Evolutionary conservation across 2,329 filamentous ascomycete genomes (phyloP).

Genomic region (Cladosporium velox): DNA sequence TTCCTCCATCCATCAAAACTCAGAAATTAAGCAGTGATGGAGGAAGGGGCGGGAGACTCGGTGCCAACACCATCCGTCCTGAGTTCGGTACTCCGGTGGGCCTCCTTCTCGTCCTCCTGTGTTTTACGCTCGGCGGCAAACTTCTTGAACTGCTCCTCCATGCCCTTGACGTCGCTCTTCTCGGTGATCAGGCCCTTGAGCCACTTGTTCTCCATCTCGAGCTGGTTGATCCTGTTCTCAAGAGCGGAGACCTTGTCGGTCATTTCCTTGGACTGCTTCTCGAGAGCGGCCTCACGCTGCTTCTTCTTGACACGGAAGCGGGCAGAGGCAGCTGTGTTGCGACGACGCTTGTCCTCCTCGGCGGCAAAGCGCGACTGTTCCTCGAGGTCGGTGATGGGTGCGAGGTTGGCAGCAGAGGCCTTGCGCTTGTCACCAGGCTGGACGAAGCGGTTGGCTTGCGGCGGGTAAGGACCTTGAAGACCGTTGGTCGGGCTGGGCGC

Average conservation of each 20-base stretch:
- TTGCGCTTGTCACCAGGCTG: slow-evolving; percentile 50
- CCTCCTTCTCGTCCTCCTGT: slow-evolving; percentile 29
- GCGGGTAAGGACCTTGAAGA: slow-evolving; percentile 33
- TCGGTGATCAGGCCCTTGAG: slow-evolving; percentile 54
- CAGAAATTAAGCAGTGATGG: neutral
- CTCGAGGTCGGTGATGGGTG: slow-evolving; percentile 43
- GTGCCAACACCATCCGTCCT: slow-evolving; percentile 38
- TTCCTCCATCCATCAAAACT: neutral
- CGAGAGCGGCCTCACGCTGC: slow-evolving; percentile 55
- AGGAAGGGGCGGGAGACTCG: slow-evolving; percentile 20
- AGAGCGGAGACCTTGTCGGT: slow-evolving; percentile 48
- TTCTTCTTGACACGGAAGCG: slow-evolving; percentile 59
- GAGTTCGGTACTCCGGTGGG: slow-evolving; percentile 33
- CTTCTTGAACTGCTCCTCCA: slow-evolving; percentile 28
- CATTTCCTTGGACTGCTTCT: slow-evolving; percentile 55
- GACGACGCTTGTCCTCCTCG: slow-evolving; percentile 56
- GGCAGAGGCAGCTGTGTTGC: slow-evolving; percentile 55
- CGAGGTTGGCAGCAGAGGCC: slow-evolving; percentile 39
- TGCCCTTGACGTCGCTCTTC: slow-evolving; percentile 43
- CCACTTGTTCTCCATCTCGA: slow-evolving; percentile 57
- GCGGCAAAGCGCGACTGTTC: slow-evolving; percentile 50
- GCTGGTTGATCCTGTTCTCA: slow-evolving; percentile 50
- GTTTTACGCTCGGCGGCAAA: slow-evolving; percentile 19
- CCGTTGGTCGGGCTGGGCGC: slow-evolving; percentile 32
- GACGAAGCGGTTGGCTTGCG: slow-evolving; percentile 24